A percentile compares a stretch with the other conserved stretches of the same genome.
phyloP scores from a whole-genome alignment of 169 alveolate species.

The Perkinsus marinus region DNA sequence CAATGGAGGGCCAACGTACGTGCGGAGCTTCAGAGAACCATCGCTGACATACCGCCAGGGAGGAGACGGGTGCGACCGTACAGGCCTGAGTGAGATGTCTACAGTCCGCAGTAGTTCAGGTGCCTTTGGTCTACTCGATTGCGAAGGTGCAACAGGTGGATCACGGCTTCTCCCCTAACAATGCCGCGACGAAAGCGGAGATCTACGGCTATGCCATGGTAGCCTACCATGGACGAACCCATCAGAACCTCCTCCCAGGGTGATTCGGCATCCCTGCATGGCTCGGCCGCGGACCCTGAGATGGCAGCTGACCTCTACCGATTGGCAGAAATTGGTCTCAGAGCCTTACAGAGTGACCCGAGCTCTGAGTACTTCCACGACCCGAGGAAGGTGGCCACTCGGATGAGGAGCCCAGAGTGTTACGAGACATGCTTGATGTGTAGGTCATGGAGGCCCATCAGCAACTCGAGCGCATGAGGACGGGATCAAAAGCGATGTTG shows the following conservation, averaged over 20 bases:
- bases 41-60: background rate
- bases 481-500: background rate
- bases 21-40: background rate
- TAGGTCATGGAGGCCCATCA: background rate
- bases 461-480: background rate
- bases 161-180: background rate
- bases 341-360: background rate
- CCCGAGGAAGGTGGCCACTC: background rate
- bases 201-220: background rate
- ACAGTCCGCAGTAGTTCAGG: background rate
- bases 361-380: background rate
- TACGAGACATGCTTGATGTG: no score
- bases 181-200: background rate
- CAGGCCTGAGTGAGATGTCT: background rate
- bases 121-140: background rate
- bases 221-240: no score
- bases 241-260: background rate
- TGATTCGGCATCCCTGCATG: background rate
- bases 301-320: background rate
- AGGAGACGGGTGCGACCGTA: background rate
- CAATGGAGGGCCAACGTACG: background rate
- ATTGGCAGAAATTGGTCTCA: background rate
- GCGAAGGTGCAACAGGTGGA: background rate
- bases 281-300: background rate
- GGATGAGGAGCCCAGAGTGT: no score